Percentiles rank a stretch among this genome's conserved stretches.
These are phyloP conservation scores for Fonsecaea multimorphosa DNA, from an alignment of 2,329 filamentous ascomycete species.

Conservation along the genomic window DNA sequence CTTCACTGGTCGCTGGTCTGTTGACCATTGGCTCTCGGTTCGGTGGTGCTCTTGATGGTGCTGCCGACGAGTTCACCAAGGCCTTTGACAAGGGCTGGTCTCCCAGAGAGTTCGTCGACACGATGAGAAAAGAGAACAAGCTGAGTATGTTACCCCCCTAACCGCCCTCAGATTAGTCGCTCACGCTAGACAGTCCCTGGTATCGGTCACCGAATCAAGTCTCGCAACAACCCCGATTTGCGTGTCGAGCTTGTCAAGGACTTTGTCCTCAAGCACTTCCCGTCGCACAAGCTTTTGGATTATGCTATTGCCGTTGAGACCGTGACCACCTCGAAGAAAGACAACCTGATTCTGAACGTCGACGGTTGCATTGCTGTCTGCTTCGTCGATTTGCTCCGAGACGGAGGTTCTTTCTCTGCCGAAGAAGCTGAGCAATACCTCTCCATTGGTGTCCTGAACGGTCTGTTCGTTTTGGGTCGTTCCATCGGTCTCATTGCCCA, in stretches of 20 bases:
- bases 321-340: constrained; percentile 99
- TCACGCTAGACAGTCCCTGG: constrained; percentile 71
- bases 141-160: constrained; percentile 67
- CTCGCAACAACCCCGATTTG: constrained; percentile 98
- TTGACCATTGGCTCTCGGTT: constrained; percentile 98
- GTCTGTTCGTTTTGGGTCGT: constrained; percentile 96
- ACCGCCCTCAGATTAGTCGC: constrained; percentile 29
- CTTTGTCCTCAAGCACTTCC: constrained; percentile 97
- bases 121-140: constrained; percentile 99
- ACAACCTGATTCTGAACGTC: constrained; percentile 99
- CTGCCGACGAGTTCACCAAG: constrained; percentile 97
- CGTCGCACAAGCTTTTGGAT: constrained; percentile 96
- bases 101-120: constrained; percentile 98
- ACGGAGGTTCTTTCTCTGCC: constrained; percentile 93
- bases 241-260: constrained; percentile 99
- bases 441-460: constrained; percentile 98
- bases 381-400: constrained; percentile 97
- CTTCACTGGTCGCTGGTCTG: constrained; percentile 91
- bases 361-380: constrained; percentile 73
- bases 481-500: constrained; percentile 99
- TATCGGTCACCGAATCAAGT: constrained; percentile 99
- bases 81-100: constrained; percentile 97
- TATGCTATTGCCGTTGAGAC: constrained; percentile 97
- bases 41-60: constrained; percentile 96
- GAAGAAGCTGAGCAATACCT: constrained; percentile 99